Evolutionary conservation across 352 stramenopile species (phyloP).

Genomic region (Pilasporangium apinafurcum): DNA sequence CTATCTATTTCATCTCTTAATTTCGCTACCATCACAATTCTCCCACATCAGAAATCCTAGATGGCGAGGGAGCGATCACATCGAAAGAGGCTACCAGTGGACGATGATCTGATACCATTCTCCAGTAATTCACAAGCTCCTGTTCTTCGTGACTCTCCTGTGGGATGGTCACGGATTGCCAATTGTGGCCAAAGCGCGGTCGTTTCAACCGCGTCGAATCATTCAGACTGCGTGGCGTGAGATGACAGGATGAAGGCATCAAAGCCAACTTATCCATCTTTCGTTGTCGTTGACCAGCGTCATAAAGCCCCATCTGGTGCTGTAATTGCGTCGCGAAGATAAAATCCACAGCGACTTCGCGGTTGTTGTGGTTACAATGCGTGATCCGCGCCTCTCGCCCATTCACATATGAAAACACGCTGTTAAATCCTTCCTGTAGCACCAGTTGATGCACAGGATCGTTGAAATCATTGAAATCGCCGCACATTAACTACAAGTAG

Average conservation of each 20-base stretch:
- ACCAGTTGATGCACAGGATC: slow-evolving; percentile 76
- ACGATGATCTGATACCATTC: slow-evolving; percentile 74
- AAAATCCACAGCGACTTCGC: slow-evolving; percentile 82
- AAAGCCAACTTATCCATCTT: too few relatives aligned
- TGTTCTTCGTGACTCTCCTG: slow-evolving; percentile 41
- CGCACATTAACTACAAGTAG: slow-evolving; percentile 56
- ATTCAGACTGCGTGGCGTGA: slow-evolving; percentile 54
- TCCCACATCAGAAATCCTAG: too few relatives aligned
- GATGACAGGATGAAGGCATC: slow-evolving; percentile 45
- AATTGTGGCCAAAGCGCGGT: slow-evolving; percentile 71
- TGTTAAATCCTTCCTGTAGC: slow-evolving; percentile 61
- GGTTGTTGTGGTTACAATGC: slow-evolving; percentile 88
- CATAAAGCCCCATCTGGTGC: too few relatives aligned
- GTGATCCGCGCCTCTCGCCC: slow-evolving; percentile 78
- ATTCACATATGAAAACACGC: slow-evolving; percentile 69
- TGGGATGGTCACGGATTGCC: slow-evolving; percentile 33
- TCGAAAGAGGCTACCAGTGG: slow-evolving; percentile 64
- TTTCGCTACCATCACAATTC: too few relatives aligned
- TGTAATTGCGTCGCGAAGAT: slow-evolving; percentile 67
- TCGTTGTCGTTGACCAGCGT: too few relatives aligned
- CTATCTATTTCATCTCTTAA: too few relatives aligned
- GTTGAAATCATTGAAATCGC: slow-evolving; percentile 86
- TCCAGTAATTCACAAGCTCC: slow-evolving; percentile 77
- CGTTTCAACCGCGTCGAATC: slow-evolving; percentile 70
- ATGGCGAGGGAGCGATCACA: slow-evolving; percentile 9